Evolutionary conservation across 2,329 filamentous ascomycete genomes (phyloP).

Genomic region (Triangularia verruculosa): DNA sequence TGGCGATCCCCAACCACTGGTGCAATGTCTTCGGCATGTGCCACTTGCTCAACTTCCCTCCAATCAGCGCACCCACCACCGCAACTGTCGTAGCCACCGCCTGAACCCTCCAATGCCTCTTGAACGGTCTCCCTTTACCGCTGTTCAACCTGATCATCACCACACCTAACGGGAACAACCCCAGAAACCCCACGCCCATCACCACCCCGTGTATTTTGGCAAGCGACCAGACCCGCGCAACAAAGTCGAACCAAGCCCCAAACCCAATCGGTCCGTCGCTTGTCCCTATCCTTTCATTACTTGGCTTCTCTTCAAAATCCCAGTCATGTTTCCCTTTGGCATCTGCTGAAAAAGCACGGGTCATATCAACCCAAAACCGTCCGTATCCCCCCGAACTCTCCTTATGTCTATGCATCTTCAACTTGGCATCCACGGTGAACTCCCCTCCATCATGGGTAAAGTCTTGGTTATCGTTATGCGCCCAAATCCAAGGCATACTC

Average conservation of each 20-base stretch:
- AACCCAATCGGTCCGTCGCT: conserved; percentile 11
- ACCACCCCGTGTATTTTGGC: conserved; percentile 21
- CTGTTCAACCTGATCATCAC: conserved; percentile 16
- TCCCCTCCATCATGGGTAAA: conserved; percentile 6
- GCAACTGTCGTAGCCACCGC: conserved; percentile 9
- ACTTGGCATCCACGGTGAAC: conserved; percentile 6
- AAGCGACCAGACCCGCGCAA: conserved; percentile 8
- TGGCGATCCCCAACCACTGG: conserved; percentile 15
- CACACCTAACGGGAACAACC: conserved; percentile 26
- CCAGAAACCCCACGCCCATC: conserved; percentile 22
- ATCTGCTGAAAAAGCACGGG: neutral
- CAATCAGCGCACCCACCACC: conserved; percentile 12
- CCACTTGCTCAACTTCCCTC: conserved; percentile 8
- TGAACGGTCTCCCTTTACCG: conserved; percentile 12
- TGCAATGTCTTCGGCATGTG: conserved; percentile 16
- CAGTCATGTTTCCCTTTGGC: neutral
- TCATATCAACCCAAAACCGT: conserved; percentile 21
- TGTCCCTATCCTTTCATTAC: conserved; percentile 8
- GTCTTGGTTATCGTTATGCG: conserved; percentile 20
- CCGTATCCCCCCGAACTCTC: conserved; percentile 17
- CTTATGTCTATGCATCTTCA: conserved; percentile 22
- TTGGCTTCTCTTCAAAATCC: neutral
- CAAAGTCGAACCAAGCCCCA: neutral
- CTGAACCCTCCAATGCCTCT: conserved; percentile 23
- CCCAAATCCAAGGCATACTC: conserved; percentile 22